These are phyloP conservation scores for Globisporangium cystogenes DNA, from an alignment of 352 stramenopile genomes.

Conservation along the genomic window DNA sequence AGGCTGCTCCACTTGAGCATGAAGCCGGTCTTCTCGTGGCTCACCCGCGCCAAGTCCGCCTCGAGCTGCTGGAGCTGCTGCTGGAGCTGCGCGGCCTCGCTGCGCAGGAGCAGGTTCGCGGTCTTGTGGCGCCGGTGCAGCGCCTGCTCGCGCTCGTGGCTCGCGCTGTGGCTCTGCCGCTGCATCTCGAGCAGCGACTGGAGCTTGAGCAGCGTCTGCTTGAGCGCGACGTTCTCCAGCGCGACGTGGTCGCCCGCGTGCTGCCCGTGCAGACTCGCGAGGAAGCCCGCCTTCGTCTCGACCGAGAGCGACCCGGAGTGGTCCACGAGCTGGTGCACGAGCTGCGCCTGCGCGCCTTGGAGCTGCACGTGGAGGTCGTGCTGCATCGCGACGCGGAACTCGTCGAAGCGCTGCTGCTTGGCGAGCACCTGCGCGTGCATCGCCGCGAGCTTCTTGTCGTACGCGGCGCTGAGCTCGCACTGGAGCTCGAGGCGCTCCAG, in stretches of 20 bases:
- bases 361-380: slow-evolving; percentile 55
- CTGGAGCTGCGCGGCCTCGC: slow-evolving; percentile 42
- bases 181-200: slow-evolving; percentile 63
- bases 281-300: slow-evolving; percentile 42
- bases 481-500: slow-evolving; percentile 36
- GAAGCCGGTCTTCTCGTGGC: slow-evolving; percentile 41
- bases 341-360: slow-evolving; percentile 40
- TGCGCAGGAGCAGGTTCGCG: slow-evolving; percentile 24
- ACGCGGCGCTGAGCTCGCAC: slow-evolving; percentile 41
- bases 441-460: slow-evolving; percentile 45
- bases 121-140: slow-evolving; percentile 30
- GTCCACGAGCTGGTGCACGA: slow-evolving; percentile 56
- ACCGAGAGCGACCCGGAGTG: slow-evolving; percentile 44
- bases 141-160: slow-evolving; percentile 34
- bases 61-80: slow-evolving; percentile 45
- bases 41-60: slow-evolving; percentile 33
- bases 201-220: slow-evolving; percentile 62
- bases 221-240: slow-evolving; percentile 61
- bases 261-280: slow-evolving; percentile 40
- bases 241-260: slow-evolving; percentile 32
- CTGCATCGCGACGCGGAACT: slow-evolving; percentile 53
- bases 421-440: slow-evolving; percentile 47
- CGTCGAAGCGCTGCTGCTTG: slow-evolving; percentile 61
- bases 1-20: slow-evolving; percentile 38
- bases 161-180: slow-evolving; percentile 31